phyloP scores from a whole-genome alignment of 164 flowering plant species.

The Vitis rotundifolia region DNA sequence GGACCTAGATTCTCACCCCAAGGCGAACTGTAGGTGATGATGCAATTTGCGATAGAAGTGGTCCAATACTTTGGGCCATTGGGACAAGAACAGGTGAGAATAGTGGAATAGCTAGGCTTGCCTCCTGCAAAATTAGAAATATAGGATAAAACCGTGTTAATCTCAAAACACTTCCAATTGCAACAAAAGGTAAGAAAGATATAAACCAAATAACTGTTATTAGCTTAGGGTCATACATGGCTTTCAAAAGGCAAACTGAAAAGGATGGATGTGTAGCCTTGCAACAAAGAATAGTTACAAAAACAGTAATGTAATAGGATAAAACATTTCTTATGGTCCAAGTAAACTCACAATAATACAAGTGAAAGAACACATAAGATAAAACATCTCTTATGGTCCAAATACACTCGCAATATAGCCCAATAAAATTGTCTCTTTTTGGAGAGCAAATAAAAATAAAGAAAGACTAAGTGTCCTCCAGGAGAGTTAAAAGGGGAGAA shows the following conservation, averaged over 20 bases:
- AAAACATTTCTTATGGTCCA: neutral
- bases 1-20: constrained; percentile 56
- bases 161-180: neutral
- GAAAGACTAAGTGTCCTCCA: too few relatives aligned
- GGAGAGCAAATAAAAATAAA: too few relatives aligned
- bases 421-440: too few relatives aligned
- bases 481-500: too few relatives aligned
- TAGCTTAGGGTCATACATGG: neutral
- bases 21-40: constrained; percentile 77
- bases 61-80: constrained; percentile 91
- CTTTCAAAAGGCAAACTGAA: neutral
- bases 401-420: too few relatives aligned
- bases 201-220: neutral
- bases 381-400: too few relatives aligned
- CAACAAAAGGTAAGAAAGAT: neutral
- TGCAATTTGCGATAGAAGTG: constrained; percentile 73
- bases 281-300: neutral
- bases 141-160: too few relatives aligned
- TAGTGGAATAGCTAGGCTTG: constrained; percentile 78
- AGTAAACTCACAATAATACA: neutral
- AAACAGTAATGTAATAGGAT: neutral
- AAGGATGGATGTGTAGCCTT: neutral
- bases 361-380: too few relatives aligned
- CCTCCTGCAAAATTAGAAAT: constrained; percentile 51
- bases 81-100: constrained; percentile 96